Evolutionary conservation across 2,329 filamentous ascomycete genomes (phyloP).

Genomic region (Calonectria multiphialidica): DNA sequence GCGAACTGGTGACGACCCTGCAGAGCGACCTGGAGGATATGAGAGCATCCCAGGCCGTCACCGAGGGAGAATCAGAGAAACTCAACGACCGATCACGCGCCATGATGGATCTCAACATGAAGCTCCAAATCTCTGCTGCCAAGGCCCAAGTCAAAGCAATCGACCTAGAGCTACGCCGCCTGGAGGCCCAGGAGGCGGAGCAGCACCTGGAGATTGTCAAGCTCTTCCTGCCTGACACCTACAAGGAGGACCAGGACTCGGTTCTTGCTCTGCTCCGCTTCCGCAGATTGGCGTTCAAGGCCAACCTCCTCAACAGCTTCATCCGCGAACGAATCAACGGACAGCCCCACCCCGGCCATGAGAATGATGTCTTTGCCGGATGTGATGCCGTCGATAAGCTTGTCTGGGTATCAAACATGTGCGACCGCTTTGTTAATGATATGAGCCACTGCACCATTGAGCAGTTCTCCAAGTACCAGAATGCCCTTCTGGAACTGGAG

Average conservation of each 20-base stretch:
- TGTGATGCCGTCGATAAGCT: conserved; percentile 89
- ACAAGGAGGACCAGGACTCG: conserved; percentile 83
- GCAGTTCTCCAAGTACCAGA: conserved; percentile 83
- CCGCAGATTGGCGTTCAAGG: conserved; percentile 90
- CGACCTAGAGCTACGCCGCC: conserved; percentile 85
- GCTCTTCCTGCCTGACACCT: conserved; percentile 88
- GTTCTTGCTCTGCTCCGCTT: conserved; percentile 91
- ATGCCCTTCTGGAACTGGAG: conserved; percentile 87
- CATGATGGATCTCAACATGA: conserved; percentile 97
- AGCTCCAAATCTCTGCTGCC: conserved; percentile 88
- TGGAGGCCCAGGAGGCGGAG: conserved; percentile 89
- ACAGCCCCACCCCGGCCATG: conserved; percentile 73
- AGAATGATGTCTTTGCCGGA: conserved; percentile 83
- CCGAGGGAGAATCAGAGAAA: conserved; percentile 92
- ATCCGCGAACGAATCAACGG: conserved; percentile 83
- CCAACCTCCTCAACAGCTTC: conserved; percentile 80
- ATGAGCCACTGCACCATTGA: conserved; percentile 83
- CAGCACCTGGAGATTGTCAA: conserved; percentile 92
- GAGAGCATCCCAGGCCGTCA: conserved; percentile 90
- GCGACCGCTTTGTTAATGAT: conserved; percentile 84
- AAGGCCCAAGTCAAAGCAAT: conserved; percentile 97
- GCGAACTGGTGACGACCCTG: conserved; percentile 86
- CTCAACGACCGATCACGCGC: conserved; percentile 88
- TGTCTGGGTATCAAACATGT: conserved; percentile 85
- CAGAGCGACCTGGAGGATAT: conserved; percentile 93